Percentiles rank a stretch among this genome's conserved stretches.
phyloP scores from a whole-genome alignment of 1,139 yeast species.

The Groenewaldozyma sp. region DNA sequence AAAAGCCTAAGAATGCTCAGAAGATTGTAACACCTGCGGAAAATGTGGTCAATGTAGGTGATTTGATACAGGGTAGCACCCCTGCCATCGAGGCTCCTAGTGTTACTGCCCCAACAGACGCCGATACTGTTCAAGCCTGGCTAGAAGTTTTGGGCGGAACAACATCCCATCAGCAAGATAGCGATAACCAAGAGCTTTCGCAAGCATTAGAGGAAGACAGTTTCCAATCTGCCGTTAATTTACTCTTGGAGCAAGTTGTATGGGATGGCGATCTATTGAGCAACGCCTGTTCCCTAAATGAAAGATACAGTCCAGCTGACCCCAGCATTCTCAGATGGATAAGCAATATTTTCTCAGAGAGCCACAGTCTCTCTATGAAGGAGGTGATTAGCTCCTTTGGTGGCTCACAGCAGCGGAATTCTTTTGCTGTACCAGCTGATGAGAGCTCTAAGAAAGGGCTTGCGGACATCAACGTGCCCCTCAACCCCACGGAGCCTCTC shows the following conservation, averaged over 20 bases:
- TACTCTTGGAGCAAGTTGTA: constrained; percentile 33
- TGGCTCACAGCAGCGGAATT: constrained; percentile 3
- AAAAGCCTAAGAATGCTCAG: constrained; percentile 2
- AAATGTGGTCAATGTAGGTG: not conserved
- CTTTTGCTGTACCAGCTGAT: too few relatives aligned
- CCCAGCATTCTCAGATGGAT: constrained; percentile 11
- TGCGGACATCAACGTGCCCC: too few relatives aligned
- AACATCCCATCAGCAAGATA: not conserved
- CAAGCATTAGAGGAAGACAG: not conserved
- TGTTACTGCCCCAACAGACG: not conserved
- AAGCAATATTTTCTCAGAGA: constrained; percentile 13
- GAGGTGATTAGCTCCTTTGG: constrained; percentile 11
- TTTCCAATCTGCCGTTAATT: constrained; percentile 9
- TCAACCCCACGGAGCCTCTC: too few relatives aligned
- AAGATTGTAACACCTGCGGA: not conserved
- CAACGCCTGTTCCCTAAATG: too few relatives aligned
- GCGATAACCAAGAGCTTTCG: not conserved
- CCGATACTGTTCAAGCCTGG: not conserved
- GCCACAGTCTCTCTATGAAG: constrained; percentile 13
- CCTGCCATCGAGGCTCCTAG: not conserved
- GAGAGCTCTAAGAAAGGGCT: too few relatives aligned
- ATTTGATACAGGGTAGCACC: not conserved
- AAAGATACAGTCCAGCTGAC: not conserved
- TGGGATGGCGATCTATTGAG: constrained; percentile 30
- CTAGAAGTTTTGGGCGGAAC: not conserved